Percentiles rank a stretch among this genome's conserved stretches.
phyloP scores from a whole-genome alignment of 2,329 filamentous ascomycete genomes.

The Domatiomyces catenatus region DNA sequence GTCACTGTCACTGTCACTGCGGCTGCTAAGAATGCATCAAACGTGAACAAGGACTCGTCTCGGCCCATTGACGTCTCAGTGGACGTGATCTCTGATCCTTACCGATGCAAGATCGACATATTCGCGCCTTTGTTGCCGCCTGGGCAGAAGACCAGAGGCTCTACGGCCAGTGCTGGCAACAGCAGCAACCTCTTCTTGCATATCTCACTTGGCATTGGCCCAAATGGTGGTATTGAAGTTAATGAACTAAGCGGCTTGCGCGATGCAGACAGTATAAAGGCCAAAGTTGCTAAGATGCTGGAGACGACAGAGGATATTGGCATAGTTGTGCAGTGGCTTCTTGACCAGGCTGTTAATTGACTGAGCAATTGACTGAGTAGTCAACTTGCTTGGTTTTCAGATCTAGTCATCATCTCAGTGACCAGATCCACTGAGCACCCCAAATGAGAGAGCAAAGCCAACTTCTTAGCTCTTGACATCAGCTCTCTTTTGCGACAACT shows the following conservation, averaged over 20 bases:
- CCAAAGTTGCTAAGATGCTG: constrained; percentile 25
- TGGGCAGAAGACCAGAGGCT: not conserved
- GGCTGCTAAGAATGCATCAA: not conserved
- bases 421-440: too few species aligned
- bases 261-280: constrained; percentile 18
- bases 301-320: constrained; percentile 32
- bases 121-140: constrained; percentile 6
- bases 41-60: constrained; percentile 3
- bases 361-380: not conserved
- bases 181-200: constrained; percentile 6
- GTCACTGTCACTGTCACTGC: constrained; percentile 25
- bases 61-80: constrained; percentile 11
- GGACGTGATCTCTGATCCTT: constrained; percentile 11
- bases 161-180: not conserved
- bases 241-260: constrained; percentile 24
- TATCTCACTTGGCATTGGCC: constrained; percentile 24
- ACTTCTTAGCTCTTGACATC: too few species aligned
- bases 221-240: constrained; percentile 27
- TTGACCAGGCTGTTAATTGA: constrained; percentile 8
- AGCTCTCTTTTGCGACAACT: not conserved
- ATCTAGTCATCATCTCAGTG: too few species aligned
- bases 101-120: constrained; percentile 10
- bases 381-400: too few species aligned
- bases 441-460: too few species aligned
- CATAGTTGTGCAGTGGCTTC: constrained; percentile 29